These are phyloP conservation scores for Talaromyces sp. DNA, from an alignment of 2,329 filamentous ascomycete genomes.

Conservation along the genomic window DNA sequence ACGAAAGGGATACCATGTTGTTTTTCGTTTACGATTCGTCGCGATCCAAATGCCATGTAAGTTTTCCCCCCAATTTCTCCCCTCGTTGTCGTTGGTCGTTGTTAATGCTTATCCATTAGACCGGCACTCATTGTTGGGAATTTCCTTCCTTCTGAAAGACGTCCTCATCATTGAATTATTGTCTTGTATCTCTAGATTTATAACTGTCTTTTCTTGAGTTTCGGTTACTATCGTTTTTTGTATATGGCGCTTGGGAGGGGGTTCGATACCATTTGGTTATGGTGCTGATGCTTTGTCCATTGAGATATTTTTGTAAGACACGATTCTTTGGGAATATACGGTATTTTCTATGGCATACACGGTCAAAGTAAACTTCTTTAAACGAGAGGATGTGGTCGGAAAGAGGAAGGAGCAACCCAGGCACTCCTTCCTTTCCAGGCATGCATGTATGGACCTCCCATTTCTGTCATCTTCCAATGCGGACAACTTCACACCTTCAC, in stretches of 20 bases:
- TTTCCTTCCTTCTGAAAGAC: conserved; percentile 79
- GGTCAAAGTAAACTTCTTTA: too few relatives aligned
- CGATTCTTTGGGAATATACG: neutral
- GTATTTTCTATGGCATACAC: neutral
- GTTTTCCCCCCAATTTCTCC: conserved; percentile 37
- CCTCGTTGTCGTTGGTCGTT: neutral
- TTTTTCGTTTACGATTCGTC: conserved; percentile 93
- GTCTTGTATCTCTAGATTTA: neutral
- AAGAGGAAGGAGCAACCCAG: neutral
- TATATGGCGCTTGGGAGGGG: neutral
- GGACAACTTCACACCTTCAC: too few relatives aligned
- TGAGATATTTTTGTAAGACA: neutral
- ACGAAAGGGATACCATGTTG: conserved; percentile 81
- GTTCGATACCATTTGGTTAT: conserved; percentile 4
- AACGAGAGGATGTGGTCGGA: neutral
- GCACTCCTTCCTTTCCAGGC: neutral
- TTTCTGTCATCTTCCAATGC: too few relatives aligned
- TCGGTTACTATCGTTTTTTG: neutral
- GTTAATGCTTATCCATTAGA: conserved; percentile 48
- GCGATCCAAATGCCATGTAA: conserved; percentile 95
- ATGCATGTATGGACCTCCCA: too few relatives aligned
- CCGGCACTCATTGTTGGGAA: conserved; percentile 95
- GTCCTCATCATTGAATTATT: conserved; percentile 28
- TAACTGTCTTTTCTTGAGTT: neutral
- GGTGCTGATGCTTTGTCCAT: neutral